Percentiles rank a stretch among this genome's conserved stretches.
Evolutionary conservation across 768 basidiomycete species (phyloP).

Genomic region (Auriscalpium orientale): DNA sequence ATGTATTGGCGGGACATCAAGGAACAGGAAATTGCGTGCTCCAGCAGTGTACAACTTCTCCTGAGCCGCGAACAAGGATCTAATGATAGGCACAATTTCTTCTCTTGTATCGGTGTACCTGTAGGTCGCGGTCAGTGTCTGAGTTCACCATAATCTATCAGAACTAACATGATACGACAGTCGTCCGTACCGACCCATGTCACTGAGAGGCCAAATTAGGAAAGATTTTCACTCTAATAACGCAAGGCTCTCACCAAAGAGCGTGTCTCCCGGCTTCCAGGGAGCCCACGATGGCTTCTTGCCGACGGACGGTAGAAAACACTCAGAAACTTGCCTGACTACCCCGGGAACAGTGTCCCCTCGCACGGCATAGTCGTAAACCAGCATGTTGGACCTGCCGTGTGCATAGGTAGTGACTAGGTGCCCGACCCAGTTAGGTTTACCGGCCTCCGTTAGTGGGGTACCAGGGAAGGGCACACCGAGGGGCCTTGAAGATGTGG

Average conservation of each 20-base stretch:
- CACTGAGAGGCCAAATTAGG: conserved; percentile 24
- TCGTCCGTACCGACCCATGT: conserved; percentile 60
- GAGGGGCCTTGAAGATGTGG: conserved; percentile 8
- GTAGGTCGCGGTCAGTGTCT: conserved; percentile 3
- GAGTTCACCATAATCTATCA: not conserved
- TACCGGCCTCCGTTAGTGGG: conserved; percentile 6
- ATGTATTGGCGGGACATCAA: conserved; percentile 46
- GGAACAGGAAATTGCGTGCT: conserved; percentile 43
- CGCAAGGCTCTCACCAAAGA: conserved; percentile 35
- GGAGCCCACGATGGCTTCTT: conserved; percentile 28
- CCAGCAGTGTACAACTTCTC: conserved; percentile 40
- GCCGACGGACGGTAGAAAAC: conserved; percentile 22
- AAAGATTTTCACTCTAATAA: not conserved
- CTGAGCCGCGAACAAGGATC: conserved; percentile 33
- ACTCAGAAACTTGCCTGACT: conserved; percentile 3
- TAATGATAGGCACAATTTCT: conserved; percentile 9
- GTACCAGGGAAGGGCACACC: conserved; percentile 10
- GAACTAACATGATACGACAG: conserved; percentile 22
- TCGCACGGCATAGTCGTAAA: conserved; percentile 13
- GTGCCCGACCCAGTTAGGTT: conserved; percentile 13
- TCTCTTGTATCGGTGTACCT: conserved; percentile 1
- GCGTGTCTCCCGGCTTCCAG: conserved; percentile 35
- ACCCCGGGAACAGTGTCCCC: conserved; percentile 18
- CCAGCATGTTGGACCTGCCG: conserved; percentile 12
- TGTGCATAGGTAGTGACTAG: conserved; percentile 10